Base-by-base conservation (phyloP, 2,329 filamentous ascomycete species). In the Furcasterigmium sp. region DNA sequence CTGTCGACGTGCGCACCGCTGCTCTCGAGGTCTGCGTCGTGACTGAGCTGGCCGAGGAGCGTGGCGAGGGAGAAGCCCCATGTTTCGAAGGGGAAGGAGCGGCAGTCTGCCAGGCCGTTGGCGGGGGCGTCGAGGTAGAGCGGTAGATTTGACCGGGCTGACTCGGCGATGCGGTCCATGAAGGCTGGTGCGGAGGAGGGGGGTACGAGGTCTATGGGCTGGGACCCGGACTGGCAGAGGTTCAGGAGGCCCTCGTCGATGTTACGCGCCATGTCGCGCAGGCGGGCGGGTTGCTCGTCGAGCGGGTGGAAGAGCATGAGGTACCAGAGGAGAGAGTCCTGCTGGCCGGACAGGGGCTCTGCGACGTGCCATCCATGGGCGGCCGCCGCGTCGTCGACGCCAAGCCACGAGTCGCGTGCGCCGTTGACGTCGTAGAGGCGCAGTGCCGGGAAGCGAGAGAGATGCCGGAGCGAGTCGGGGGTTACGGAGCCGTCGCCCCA, bases 11-110 rank as follows among this genome's bases (percentile, higher is more conserved):
- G 37, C 8, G 55, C 39, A 2, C 53, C 56, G 1, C 44, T 43
- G 9, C 43, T 40, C 14, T 48, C 47, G 17, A 69, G 47, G 47
- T 70, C 67, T 3, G 45, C 39, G 42, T 69, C 64, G 8, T 54
- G 45, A 15, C 53, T 56, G 5, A 68, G 51, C 37, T 69, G 64
- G 2, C 65, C 67, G 9, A 68, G 56, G 38, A 68, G 57, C 5
- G 63, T 58, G 46, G 65, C 66, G 4, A 68, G 50, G 64, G 67
- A 70, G 38, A 69, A 69, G 1, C 60, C 63, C 63, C 64, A 68
- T 2, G 58, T 46, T 44, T 68, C 65, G 28, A 67, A 68, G 2
- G 61, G 55, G 4, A 59, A 53, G 2, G 54, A 56, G 29, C 65
- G 61, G 23, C 65, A 67, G 5, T 55, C 56, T 13, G 54, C 47